Evolutionary conservation across 805 yeast species (phyloP), one percentile per base, ranked within the genome.

Genomic region (Candida ponderosae): DNA sequence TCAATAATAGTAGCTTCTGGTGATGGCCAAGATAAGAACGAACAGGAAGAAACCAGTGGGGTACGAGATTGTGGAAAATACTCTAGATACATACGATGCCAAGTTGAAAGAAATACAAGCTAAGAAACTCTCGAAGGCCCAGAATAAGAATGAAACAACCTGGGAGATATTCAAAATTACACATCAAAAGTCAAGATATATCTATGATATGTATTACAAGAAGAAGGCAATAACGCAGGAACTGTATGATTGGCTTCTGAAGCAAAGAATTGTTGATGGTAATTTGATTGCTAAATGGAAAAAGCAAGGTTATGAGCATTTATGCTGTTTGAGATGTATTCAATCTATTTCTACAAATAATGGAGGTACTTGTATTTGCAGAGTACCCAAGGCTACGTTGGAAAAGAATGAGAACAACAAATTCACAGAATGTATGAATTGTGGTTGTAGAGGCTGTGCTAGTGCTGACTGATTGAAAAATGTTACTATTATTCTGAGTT

Each of bases 391-490:
- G 45, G 70, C 70, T 2, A 74, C 68, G 4, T 53, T 77, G 19
- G 59, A 62, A 38, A 46, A 48, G 36, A 62, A 57, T 43, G 60
- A 52, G 18, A 45, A 50, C 6, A 46, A 50, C 7, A 56, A 60
- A 27, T 64, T 65, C 41, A 63, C 72, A 13, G 72, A 79, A 45
- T 86, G 94, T 56, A 68, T 81, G 6, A 82, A 79, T 23, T 86
- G 95, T 64, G 96, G 96, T 0, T 86, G 96, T 50, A 63, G 70
- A 42, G 95, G 95, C 6, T 86, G 96, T 54, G 74, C 90, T 3
- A 81, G 88, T 50, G 69, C 76, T 16, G 93, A 83, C 53, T 84
- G 52, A 58, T 16, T 17, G 24, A 21, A 9, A 21, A 9, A 9
- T 21, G n/a, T n/a, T n/a, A n/a, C 7, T 21, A n/a, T n/a, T n/a